Evolutionary conservation across 192 early-diverging fungal species (phyloP), one percentile per base, ranked within the genome.

Genomic region (Anaeromyces robustus): DNA sequence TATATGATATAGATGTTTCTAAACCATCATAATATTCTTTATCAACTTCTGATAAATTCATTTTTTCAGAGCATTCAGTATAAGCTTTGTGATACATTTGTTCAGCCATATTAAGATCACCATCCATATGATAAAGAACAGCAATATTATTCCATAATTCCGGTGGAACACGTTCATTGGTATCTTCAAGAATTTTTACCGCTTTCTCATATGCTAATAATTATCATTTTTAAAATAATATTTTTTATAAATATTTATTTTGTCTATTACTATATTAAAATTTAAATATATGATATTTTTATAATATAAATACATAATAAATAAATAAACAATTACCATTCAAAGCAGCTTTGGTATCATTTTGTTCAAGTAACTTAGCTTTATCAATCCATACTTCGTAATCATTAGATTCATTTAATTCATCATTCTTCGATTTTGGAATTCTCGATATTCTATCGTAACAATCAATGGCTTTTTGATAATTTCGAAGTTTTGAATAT

Each of bases 61-160:
- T 29, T 80, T 37, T 77, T 78, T 29, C 41, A 9, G n/a, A 22
- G 18, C 77, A 29, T 83, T 17, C 77, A 78, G 16, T 81, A 78
- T 32, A 28, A 81, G 80, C 79, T 77, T 82, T 80, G 77, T 80
- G 68, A 16, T 78, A 79, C 5, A 84, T 83, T n/a, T 81, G 82
- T 31, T 78, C 30, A 26, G 79, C 80, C 77, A 81, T 79, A 34
- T 82, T 82, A 4, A 29, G 30, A 28, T 89, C 85, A 79, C 86
- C 88, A 16, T 89, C 86, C 43, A 89, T 80, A 39, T 95, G 94
- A 77, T 90, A 89, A 80, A 96, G 87, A 2, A 89, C 94, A n/a
- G 89, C 95, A 77, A 97, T 87, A 83, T 97, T 96, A 82, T 94
- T 97, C 84, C 93, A 87, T n/a, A 97, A 85, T 82, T 95, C 94